phyloP scores from a whole-genome alignment of 768 basidiomycete species.

The Lentinula aciculospora region DNA sequence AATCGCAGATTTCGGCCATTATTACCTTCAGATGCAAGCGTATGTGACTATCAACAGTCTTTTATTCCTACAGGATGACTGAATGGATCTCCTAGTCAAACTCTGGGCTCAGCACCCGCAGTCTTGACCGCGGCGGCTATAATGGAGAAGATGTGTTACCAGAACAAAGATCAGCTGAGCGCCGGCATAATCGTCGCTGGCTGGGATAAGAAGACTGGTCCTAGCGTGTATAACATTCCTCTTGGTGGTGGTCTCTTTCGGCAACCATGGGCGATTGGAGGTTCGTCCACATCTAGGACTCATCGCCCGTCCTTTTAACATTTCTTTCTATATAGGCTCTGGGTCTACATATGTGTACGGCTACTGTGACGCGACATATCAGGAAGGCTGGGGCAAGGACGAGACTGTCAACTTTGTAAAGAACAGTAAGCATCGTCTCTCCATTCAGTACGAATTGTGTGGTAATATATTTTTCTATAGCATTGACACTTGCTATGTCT shows the following conservation, averaged over 20 bases:
- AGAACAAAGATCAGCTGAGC: conserved; percentile 83
- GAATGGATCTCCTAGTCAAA: conserved; percentile 35
- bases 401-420: conserved; percentile 92
- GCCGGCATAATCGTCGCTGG: conserved; percentile 98
- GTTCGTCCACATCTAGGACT: conserved; percentile 34
- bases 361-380: conserved; percentile 97
- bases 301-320: neutral
- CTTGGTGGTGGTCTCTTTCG: conserved; percentile 95
- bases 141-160: conserved; percentile 87
- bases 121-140: conserved; percentile 77
- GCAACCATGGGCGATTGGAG: conserved; percentile 98
- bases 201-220: conserved; percentile 89
- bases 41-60: conserved; percentile 27
- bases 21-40: conserved; percentile 72
- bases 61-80: neutral
- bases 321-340: conserved; percentile 48
- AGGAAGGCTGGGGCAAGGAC: conserved; percentile 86
- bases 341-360: conserved; percentile 98
- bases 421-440: conserved; percentile 65
- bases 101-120: conserved; percentile 59
- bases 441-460: neutral
- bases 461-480: conserved; percentile 32
- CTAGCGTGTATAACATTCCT: conserved; percentile 95
- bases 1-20: conserved; percentile 87
- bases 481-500: conserved; percentile 92